Base-by-base conservation (phyloP, 1,284 basidiomycete species). In the Gymnopus androsaceus region DNA sequence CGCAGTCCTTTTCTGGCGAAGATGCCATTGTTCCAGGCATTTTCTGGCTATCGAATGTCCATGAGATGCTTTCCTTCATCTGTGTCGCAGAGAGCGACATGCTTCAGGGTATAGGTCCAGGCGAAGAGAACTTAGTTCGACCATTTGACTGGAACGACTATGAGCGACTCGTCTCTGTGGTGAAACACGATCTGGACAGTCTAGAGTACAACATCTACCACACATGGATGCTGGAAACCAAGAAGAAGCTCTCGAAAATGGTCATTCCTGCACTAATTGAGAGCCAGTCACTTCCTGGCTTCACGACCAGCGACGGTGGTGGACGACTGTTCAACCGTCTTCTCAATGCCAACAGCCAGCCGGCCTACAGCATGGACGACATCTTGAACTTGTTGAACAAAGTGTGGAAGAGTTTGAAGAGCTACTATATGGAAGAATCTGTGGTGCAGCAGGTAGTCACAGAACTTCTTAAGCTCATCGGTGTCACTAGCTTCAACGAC, bases 171-270 rank as follows among this genome's bases (percentile, higher is more conserved):
- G 95, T 99, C 17, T 91, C 91, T 17, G 94, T 99, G 61, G 97
- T 99, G 72, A 98, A 98, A 74, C 96, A 99, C 68, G 97, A 99
- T 71, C 83, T 99, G 44, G 97, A 99, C 75, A 95, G 92, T 63
- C 79, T 99, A 66, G 96, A 99, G 76, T 99, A 98, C 78, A 99
- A 99, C 79, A 97, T 99, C 73, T 99, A 98, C 72, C 96, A 99
- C 73, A 98, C 96, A 0, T 98, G 94, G 92, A 99, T 99, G 94
- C 80, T 94, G 59, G 97, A 99, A 76, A 94, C 95, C 42, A 99
- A 99, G 86, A 97, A 96, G 77, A 90, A 89, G 60, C 77, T 99
- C 42, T 84, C 88, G 60, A 98, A 98, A 80, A 99, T 99, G 95
- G 93, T 99, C 50, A 95, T 99, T 56, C 97, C 97, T 17, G 97